Base-by-base conservation (phyloP, 1,284 basidiomycete species). In the Moesziomyces sp. region DNA sequence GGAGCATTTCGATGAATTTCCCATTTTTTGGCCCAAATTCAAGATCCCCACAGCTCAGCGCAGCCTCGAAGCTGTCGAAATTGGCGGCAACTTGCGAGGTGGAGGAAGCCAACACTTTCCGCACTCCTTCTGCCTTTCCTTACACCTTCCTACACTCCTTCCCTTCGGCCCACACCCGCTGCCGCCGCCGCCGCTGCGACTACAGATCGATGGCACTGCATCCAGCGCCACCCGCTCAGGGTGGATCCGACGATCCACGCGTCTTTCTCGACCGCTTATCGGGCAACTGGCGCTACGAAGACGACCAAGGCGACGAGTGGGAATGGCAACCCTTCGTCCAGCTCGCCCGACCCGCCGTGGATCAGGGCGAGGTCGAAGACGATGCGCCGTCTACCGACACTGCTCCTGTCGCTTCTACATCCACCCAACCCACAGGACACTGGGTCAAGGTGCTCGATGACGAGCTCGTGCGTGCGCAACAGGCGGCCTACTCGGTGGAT, bases 381-480 rank as follows among this genome's bases (percentile, higher is more conserved):
- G 66, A 74, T 10, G 38, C 42, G 3, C 28, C 49, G 5, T 42
- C 46, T 10, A 5, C 61, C 19, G 14, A 46, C 47, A 24, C 50
- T 2, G 42, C 50, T 6, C 21, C 51, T 9, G 45, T 51, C 6
- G 24, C 58, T 7, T 35, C 50, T 44, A 11, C 61, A 13, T 11
- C 48, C 44, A 21, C 46, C 93, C 38, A 92, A 93, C 76, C 93
- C 94, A 69, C 91, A 92, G 67, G 87, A 91, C 23, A 82, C 85
- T 91, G 93, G 3, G 87, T 97, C 2, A 88, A 87, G 30, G 95
- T 94, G 16, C 92, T 97, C 8, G 93, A 97, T 82, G 94, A 97
- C 87, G 89, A 90, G 86, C 93, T 93, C 83, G 83, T 90, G 24
- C 23, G 42, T 0, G 57, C 69, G 11, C 55, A 68, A 47, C 53